Evolutionary conservation across 768 basidiomycete genomes (phyloP).

Genomic region (Nevesoporus exiguus): DNA sequence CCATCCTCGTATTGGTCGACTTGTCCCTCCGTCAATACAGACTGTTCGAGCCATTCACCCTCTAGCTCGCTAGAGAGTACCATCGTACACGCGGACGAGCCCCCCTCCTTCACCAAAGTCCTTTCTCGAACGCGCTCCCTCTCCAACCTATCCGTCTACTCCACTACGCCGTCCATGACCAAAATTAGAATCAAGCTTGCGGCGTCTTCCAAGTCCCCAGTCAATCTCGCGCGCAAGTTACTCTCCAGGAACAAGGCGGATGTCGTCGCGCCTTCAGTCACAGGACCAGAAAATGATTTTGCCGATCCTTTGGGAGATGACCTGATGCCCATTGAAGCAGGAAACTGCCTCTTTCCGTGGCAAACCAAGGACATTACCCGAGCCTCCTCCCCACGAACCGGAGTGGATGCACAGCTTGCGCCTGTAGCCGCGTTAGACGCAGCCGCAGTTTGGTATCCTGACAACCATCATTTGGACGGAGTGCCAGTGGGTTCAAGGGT

Average conservation of each 20-base stretch:
- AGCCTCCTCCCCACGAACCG: constrained; percentile 10
- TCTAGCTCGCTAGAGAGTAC: constrained; percentile 13
- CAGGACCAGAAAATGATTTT: constrained; percentile 4
- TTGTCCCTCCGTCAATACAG: constrained; percentile 37
- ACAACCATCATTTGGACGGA: constrained; percentile 19
- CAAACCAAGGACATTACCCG: constrained; percentile 31
- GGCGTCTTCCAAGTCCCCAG: constrained; percentile 39
- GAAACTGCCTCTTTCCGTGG: constrained; percentile 44
- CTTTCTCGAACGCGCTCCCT: constrained; percentile 53
- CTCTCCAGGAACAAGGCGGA: constrained; percentile 42
- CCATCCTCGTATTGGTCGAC: constrained; percentile 39
- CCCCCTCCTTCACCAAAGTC: constrained; percentile 24
- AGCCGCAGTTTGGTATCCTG: constrained; percentile 12
- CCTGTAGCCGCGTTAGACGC: constrained; percentile 5
- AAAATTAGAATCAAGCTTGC: constrained; percentile 46
- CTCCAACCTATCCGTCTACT: constrained; percentile 49
- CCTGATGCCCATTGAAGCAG: constrained; percentile 26
- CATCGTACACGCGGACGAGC: constrained; percentile 9
- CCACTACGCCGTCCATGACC: constrained; percentile 46
- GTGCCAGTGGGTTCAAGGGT: constrained; percentile 30
- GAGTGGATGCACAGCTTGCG: constrained; percentile 13
- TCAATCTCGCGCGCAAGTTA: constrained; percentile 55
- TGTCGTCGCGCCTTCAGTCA: constrained; percentile 8
- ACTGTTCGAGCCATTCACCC: constrained; percentile 16
- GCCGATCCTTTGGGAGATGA: constrained; percentile 13